A percentile compares a stretch with the other conserved stretches of the same genome.
These are phyloP conservation scores for Diaporthe eres DNA, from an alignment of 2,329 filamentous ascomycete species.

Conservation along the genomic window DNA sequence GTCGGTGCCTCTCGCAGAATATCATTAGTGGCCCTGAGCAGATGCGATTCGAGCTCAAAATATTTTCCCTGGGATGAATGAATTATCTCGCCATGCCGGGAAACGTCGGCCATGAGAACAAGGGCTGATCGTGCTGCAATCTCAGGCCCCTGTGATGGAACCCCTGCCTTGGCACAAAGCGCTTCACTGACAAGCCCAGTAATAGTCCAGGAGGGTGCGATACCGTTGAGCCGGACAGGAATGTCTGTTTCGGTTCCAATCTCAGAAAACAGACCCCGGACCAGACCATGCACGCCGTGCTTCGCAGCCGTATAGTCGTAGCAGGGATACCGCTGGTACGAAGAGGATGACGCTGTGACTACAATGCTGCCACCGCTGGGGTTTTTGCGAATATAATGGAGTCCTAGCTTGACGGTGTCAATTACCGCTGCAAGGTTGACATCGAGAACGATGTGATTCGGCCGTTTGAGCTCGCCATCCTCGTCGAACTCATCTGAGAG, in stretches of 20 bases:
- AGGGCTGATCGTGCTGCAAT: constrained; percentile 17
- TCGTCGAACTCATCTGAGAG: constrained; percentile 18
- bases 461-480: constrained; percentile 11
- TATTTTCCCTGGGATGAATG: constrained; percentile 9
- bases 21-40: background rate
- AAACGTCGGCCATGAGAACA: constrained; percentile 1
- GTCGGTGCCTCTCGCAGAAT: background rate
- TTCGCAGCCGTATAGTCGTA: constrained; percentile 5
- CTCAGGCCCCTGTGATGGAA: constrained; percentile 8
- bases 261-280: background rate
- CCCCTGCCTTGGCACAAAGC: constrained; percentile 3
- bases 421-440: background rate
- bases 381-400: constrained; percentile 1
- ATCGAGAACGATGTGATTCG: constrained; percentile 9
- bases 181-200: constrained; percentile 4
- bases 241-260: constrained; percentile 10
- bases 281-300: constrained; percentile 15
- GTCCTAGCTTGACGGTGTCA: constrained; percentile 22
- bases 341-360: constrained; percentile 7
- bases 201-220: constrained; percentile 7
- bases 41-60: constrained; percentile 15
- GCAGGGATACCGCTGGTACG: constrained; percentile 6
- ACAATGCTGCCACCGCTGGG: constrained; percentile 21
- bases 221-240: background rate
- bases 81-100: constrained; percentile 6